These are phyloP conservation scores for Carex littledalei DNA, from an alignment of 176 grass and related monocot species.

Conservation along the genomic window DNA sequence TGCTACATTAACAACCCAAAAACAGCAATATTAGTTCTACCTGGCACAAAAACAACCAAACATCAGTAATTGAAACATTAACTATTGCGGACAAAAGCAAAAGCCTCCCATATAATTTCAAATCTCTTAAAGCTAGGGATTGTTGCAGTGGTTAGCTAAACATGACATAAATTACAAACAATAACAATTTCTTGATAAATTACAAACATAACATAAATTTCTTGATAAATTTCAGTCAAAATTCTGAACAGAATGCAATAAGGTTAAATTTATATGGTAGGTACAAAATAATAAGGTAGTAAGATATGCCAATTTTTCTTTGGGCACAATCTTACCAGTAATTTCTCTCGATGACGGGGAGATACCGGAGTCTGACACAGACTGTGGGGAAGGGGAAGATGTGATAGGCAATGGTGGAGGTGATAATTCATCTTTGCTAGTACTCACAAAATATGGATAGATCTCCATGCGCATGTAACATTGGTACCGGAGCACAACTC, in stretches of 20 bases:
- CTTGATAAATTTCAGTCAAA: too few relatives aligned
- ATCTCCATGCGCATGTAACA: constrained; percentile 35
- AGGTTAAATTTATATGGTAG: neutral
- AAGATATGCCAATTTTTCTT: neutral
- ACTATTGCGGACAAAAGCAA: too few relatives aligned
- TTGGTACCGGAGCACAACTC: constrained; percentile 15
- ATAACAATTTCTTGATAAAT: too few relatives aligned
- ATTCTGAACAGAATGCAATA: neutral
- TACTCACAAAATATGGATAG: constrained; percentile 26
- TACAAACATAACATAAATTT: neutral
- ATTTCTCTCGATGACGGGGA: neutral
- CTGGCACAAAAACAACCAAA: too few relatives aligned
- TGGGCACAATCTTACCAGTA: neutral
- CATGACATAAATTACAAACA: too few relatives aligned
- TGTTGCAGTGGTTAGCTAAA: neutral
- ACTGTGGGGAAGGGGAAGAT: neutral
- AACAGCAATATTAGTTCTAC: too few relatives aligned
- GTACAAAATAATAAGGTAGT: neutral
- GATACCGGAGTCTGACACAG: neutral
- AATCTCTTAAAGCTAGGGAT: too few relatives aligned
- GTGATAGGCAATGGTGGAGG: neutral
- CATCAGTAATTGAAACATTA: too few relatives aligned
- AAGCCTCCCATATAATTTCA: too few relatives aligned
- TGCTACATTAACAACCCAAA: too few relatives aligned
- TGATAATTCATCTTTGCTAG: neutral